A percentile compares a stretch with the other conserved stretches of the same genome.
phyloP scores from a whole-genome alignment of 192 early-diverging fungal species.

The Dispira simplex region DNA sequence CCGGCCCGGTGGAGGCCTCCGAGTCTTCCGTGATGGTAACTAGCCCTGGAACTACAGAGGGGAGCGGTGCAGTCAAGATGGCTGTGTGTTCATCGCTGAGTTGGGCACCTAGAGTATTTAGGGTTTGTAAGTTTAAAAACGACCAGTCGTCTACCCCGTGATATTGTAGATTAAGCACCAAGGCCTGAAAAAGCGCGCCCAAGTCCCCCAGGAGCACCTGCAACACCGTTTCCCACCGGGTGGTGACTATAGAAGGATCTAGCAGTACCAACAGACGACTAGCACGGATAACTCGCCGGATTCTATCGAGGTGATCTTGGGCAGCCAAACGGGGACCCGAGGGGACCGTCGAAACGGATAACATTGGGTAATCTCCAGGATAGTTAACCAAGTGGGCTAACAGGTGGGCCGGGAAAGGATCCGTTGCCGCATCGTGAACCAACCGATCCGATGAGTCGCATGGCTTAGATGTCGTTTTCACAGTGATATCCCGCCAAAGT shows the following conservation, averaged over 20 bases:
- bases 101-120: not conserved
- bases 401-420: constrained; percentile 1
- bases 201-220: not conserved
- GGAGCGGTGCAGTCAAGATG: not conserved
- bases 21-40: not conserved
- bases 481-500: constrained; percentile 18
- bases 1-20: not conserved
- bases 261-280: not conserved
- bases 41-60: not conserved
- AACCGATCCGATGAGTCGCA: not conserved
- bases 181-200: not conserved
- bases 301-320: not conserved
- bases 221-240: not conserved
- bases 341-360: not conserved
- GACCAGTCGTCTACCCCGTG: constrained; percentile 4
- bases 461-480: too few species aligned
- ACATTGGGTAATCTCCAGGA: too few species aligned
- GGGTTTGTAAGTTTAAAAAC: not conserved
- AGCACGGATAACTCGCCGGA: not conserved
- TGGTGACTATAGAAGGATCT: not conserved
- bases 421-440: too few species aligned
- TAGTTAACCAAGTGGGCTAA: not conserved
- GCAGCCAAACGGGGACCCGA: not conserved
- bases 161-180: not conserved
- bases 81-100: not conserved